Percentiles rank a stretch among this genome's conserved stretches.
phyloP scores from a whole-genome alignment of 2,329 filamentous ascomycete species.

The Cadophora sp. region DNA sequence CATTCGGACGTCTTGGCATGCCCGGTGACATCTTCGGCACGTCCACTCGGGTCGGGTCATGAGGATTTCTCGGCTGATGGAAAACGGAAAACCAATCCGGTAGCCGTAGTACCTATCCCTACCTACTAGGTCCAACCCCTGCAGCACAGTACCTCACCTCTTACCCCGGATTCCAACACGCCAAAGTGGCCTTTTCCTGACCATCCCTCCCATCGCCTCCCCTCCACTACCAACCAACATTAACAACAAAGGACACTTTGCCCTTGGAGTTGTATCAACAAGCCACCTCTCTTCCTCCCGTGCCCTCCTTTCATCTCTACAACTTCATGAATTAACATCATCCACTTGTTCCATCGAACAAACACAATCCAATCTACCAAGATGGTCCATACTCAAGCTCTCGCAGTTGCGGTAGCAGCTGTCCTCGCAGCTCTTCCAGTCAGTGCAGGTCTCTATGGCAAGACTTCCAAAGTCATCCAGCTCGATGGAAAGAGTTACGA shows the following conservation, averaged over 20 bases:
- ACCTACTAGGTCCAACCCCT: too few species aligned
- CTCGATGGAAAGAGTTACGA: conserved; percentile 82
- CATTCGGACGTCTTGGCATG: too few species aligned
- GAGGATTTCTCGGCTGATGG: too few species aligned
- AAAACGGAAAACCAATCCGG: too few species aligned
- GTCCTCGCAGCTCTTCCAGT: conserved; percentile 71
- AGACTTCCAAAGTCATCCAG: conserved; percentile 86
- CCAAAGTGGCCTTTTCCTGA: conserved; percentile 40
- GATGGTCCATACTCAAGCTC: conserved; percentile 61
- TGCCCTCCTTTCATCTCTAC: neutral
- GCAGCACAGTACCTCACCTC: too few species aligned
- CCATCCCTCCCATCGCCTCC: neutral
- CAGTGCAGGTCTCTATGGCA: conserved; percentile 79
- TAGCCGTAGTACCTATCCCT: too few species aligned
- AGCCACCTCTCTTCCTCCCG: conserved; percentile 1
- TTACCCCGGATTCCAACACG: conserved; percentile 36
- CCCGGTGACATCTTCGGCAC: too few species aligned
- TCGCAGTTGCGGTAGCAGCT: conserved; percentile 62
- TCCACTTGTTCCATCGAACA: conserved; percentile 34
- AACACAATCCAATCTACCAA: conserved; percentile 28
- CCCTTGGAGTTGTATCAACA: conserved; percentile 20
- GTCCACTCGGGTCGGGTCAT: too few species aligned
- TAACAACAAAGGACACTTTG: conserved; percentile 34
- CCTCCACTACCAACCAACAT: neutral
- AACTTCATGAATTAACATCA: conserved; percentile 33